These are phyloP conservation scores for Sporisorium iseilematis-ciliati DNA, from an alignment of 1,284 basidiomycete species.

Conservation along the genomic window DNA sequence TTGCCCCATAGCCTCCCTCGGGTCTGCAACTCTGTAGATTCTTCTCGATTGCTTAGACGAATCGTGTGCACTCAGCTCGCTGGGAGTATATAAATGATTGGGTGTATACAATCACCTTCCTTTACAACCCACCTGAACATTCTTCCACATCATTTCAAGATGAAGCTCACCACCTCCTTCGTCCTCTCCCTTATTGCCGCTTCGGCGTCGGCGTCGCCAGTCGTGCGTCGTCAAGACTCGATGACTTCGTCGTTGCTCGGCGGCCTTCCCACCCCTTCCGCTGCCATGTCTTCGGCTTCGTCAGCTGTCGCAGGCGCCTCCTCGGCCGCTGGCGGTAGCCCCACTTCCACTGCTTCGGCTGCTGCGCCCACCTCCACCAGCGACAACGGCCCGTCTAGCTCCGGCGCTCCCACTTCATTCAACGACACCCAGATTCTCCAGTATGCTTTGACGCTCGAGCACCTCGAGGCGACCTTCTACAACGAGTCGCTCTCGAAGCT, in stretches of 20 bases:
- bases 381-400: constrained; percentile 3
- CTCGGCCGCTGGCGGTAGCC: neutral
- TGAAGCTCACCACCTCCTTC: constrained; percentile 41
- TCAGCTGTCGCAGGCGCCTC: neutral
- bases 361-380: neutral
- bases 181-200: constrained; percentile 39
- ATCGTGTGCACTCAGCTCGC: neutral
- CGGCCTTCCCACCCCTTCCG: constrained; percentile 13
- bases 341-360: neutral
- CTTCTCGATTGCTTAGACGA: constrained; percentile 15
- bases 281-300: neutral
- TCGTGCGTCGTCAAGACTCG: constrained; percentile 18
- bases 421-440: constrained; percentile 57
- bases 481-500: constrained; percentile 51
- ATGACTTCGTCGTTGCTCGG: neutral
- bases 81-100: constrained; percentile 24
- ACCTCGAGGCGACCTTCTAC: constrained; percentile 58
- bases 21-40: constrained; percentile 8
- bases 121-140: neutral
- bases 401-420: constrained; percentile 13
- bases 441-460: constrained; percentile 61
- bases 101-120: neutral
- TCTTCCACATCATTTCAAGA: constrained; percentile 1
- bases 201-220: constrained; percentile 32
- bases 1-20: neutral